Percentiles rank a stretch among this genome's conserved stretches.
phyloP scores from a whole-genome alignment of 202 grass and related monocot genomes.

The Tripidium arundinaceum region DNA sequence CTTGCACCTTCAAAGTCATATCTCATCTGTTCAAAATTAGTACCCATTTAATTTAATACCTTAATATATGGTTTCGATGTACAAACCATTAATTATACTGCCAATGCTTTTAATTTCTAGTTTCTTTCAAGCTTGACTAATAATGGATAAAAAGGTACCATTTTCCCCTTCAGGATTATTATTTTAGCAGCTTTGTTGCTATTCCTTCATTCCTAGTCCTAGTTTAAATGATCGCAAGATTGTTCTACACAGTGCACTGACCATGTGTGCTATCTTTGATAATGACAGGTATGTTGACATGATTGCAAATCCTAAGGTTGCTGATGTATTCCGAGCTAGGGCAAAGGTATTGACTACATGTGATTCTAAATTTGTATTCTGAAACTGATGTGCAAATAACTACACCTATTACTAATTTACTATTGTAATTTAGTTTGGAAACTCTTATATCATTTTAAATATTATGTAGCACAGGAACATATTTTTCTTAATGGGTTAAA shows the following conservation, averaged over 20 bases:
- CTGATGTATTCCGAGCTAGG: constrained; percentile 95
- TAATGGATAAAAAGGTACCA: constrained; percentile 9
- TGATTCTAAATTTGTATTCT: constrained; percentile 20
- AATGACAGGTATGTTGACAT: constrained; percentile 85
- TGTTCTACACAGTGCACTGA: not conserved
- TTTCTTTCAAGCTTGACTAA: not conserved
- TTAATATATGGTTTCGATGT: not conserved
- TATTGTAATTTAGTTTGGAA: constrained; percentile 15
- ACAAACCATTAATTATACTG: not conserved
- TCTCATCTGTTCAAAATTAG: not conserved
- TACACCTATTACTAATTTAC: not conserved
- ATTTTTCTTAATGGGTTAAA: constrained; percentile 4
- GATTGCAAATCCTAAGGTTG: constrained; percentile 99
- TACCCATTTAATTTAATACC: too few relatives aligned
- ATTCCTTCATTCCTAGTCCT: constrained; percentile 15
- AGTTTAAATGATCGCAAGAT: not conserved
- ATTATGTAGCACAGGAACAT: constrained; percentile 1
- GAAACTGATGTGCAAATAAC: not conserved
- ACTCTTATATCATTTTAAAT: not conserved
- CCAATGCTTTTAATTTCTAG: not conserved
- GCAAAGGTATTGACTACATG: constrained; percentile 67
- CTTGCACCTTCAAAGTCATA: not conserved
- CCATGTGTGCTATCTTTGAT: constrained; percentile 14
- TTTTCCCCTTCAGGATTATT: not conserved
- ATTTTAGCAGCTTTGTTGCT: not conserved